Conservation (phyloP, 176 grass and related monocot genomes). For the Musa itinerans region DNA sequence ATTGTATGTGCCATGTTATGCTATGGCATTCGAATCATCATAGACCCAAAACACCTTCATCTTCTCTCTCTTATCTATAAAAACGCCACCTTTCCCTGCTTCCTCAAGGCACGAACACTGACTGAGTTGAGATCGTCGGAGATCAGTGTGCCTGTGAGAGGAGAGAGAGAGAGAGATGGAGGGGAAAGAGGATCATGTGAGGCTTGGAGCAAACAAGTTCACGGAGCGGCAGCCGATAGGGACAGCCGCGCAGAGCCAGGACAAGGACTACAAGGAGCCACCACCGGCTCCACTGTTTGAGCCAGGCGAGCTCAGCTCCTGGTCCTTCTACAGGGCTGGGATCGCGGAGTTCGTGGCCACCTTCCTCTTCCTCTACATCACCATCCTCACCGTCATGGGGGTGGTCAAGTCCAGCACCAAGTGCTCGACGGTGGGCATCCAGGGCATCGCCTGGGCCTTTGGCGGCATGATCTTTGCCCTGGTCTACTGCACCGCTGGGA, state of each 20-base stretch:
- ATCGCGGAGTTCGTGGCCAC: slow-evolving; percentile 93
- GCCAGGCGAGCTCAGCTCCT: slow-evolving; percentile 52
- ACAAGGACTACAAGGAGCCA: slow-evolving; percentile 81
- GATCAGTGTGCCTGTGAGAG: not conserved
- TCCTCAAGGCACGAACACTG: not conserved
- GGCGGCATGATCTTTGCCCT: slow-evolving; percentile 49
- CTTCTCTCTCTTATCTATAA: too few species aligned
- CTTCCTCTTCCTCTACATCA: slow-evolving; percentile 89
- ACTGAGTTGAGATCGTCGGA: not conserved
- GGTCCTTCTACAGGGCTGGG: slow-evolving; percentile 87
- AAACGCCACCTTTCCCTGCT: too few species aligned
- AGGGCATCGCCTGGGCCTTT: slow-evolving; percentile 76
- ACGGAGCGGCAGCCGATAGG: slow-evolving; percentile 75
- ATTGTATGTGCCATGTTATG: too few species aligned
- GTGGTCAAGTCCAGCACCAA: slow-evolving; percentile 34
- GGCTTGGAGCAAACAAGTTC: slow-evolving; percentile 65
- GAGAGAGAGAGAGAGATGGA: slow-evolving; percentile 36
- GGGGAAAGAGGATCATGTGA: slow-evolving; percentile 79
- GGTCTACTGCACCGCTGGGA: slow-evolving; percentile 45
- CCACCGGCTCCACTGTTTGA: slow-evolving; percentile 70
- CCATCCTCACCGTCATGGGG: slow-evolving; percentile 64
- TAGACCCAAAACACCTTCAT: too few species aligned
- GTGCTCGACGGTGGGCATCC: slow-evolving; percentile 71
- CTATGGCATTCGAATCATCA: too few species aligned
- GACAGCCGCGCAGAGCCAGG: slow-evolving; percentile 53